Evolutionary conservation across 208 protist species (phyloP).

Genomic region (Lotmaria passim): DNA sequence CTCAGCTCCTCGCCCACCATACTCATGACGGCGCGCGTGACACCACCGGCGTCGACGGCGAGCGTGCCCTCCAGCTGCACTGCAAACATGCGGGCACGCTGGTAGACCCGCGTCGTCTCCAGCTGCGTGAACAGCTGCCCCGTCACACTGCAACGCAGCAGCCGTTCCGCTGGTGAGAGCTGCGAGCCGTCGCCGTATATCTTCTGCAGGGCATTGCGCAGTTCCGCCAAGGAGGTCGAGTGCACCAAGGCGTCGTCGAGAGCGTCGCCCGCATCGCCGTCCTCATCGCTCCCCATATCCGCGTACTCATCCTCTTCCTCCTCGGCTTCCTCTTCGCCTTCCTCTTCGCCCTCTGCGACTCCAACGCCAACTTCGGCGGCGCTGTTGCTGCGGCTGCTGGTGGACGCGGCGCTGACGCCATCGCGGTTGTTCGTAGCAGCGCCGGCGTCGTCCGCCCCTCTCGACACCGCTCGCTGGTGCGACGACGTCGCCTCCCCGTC

Average conservation of each 20-base stretch:
- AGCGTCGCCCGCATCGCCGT: conserved; percentile 2
- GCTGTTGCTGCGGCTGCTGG: conserved; percentile 3
- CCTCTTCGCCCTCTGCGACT: neutral
- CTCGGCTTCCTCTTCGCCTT: neutral
- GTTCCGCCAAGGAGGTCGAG: conserved; percentile 1
- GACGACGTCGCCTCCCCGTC: neutral
- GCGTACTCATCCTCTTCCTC: conserved; percentile 19
- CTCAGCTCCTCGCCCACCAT: conserved; percentile 88
- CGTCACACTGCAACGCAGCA: conserved; percentile 37
- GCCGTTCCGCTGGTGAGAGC: conserved; percentile 11
- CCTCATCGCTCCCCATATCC: conserved; percentile 11
- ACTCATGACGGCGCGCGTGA: conserved; percentile 84
- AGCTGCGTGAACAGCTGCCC: conserved; percentile 82
- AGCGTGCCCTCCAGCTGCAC: conserved; percentile 69
- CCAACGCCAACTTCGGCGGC: neutral
- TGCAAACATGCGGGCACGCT: conserved; percentile 80
- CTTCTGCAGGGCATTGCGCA: conserved; percentile 14
- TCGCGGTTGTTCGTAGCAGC: neutral
- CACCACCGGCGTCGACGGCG: conserved; percentile 78
- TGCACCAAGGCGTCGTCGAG: neutral
- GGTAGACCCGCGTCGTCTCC: conserved; percentile 65
- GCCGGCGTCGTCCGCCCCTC: no score
- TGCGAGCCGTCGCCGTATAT: conserved; percentile 6
- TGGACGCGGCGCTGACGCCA: neutral
- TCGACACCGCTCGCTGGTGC: no score